Conservation (phyloP, 176 grass and related monocot species). For the Chloris gayana region DNA sequence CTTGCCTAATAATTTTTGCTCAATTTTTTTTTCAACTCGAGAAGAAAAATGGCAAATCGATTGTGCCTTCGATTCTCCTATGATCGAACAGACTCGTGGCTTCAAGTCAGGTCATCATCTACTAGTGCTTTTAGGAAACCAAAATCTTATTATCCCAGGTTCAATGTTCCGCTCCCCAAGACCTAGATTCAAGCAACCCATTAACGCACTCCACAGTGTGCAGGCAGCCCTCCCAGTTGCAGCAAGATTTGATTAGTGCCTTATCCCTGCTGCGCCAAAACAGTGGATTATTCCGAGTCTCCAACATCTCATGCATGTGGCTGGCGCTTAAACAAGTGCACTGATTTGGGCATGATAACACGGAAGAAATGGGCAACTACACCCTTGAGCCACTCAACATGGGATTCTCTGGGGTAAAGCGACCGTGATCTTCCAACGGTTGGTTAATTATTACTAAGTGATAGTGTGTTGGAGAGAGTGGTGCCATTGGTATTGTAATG, state of each 20-base stretch:
- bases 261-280: constrained; percentile 29
- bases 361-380: constrained; percentile 22
- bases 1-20: background rate
- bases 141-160: background rate
- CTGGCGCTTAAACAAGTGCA: constrained; percentile 33
- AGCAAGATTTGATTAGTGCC: background rate
- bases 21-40: background rate
- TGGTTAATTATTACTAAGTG: constrained; percentile 6
- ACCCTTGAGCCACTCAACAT: constrained; percentile 40
- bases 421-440: constrained; percentile 45
- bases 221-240: constrained; percentile 13
- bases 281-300: constrained; percentile 32
- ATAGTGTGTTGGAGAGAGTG: background rate
- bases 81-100: background rate
- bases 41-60: background rate
- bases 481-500: background rate
- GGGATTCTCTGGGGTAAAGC: constrained; percentile 47
- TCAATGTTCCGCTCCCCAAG: constrained; percentile 1
- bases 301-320: constrained; percentile 42
- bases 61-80: background rate
- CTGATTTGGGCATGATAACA: constrained; percentile 9
- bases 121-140: background rate
- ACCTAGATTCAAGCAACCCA: constrained; percentile 32
- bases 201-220: background rate
- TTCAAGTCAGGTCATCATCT: background rate